Evolutionary conservation across 1,284 basidiomycete species (phyloP).

Genomic region (Quambalaria eucalypti): DNA sequence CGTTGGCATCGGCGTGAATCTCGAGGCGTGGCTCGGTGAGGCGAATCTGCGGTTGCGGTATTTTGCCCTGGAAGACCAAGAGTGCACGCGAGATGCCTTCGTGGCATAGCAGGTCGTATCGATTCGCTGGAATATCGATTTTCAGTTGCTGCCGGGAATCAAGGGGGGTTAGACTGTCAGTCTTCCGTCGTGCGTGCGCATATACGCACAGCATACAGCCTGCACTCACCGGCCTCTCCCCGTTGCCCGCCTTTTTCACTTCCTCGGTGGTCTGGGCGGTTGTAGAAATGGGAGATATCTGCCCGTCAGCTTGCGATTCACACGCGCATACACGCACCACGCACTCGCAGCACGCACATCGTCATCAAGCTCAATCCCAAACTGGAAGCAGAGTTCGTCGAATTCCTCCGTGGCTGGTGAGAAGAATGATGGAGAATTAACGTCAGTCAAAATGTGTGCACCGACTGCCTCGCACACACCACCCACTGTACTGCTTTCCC

Average conservation of each 20-base stretch:
- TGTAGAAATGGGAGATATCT: conserved; percentile 46
- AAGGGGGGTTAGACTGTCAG: too few relatives aligned
- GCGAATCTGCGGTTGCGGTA: conserved; percentile 54
- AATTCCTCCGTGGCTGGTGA: conserved; percentile 62
- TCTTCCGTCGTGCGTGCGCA: too few relatives aligned
- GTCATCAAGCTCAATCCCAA: conserved; percentile 93
- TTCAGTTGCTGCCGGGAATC: too few relatives aligned
- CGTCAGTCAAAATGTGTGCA: too few relatives aligned
- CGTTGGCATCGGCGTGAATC: conserved; percentile 11
- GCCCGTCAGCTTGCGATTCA: too few relatives aligned
- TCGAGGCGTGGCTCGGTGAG: conserved; percentile 26
- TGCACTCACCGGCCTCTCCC: conserved; percentile 79
- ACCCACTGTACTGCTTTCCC: conserved; percentile 65
- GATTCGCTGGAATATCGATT: conserved; percentile 92
- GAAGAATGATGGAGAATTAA: too few relatives aligned
- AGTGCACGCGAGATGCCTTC: conserved; percentile 88
- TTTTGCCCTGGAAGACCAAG: conserved; percentile 70
- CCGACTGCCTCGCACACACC: too few relatives aligned
- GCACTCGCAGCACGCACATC: too few relatives aligned
- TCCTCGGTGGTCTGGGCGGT: conserved; percentile 88
- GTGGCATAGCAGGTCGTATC: conserved; percentile 90
- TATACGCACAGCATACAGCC: too few relatives aligned
- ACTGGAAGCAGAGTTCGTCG: conserved; percentile 91
- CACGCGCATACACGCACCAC: too few relatives aligned
- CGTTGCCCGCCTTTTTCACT: conserved; percentile 62